These are phyloP conservation scores for Penicillium sp. DNA, from an alignment of 2,329 filamentous ascomycete genomes.

Conservation along the genomic window DNA sequence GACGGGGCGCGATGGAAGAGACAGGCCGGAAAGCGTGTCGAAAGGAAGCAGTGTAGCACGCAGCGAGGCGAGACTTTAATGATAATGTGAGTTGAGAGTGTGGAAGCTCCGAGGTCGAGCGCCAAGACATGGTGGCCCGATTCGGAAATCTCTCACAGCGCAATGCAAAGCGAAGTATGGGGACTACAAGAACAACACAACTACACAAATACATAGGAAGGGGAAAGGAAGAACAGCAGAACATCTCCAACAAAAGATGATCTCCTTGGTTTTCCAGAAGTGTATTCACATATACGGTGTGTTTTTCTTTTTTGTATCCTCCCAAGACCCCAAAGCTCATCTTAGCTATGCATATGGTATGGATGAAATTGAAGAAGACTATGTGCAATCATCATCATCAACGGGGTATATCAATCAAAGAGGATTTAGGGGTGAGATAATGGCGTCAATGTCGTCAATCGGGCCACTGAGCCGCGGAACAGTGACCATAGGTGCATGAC, in stretches of 20 bases:
- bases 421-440: conserved; percentile 9
- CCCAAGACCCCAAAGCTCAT: conserved; percentile 9
- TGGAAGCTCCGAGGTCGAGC: conserved; percentile 20
- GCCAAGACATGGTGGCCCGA: conserved; percentile 23
- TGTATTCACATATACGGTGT: conserved; percentile 22
- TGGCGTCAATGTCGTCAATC: conserved; percentile 21
- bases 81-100: conserved; percentile 4
- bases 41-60: conserved; percentile 7
- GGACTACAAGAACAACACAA: not conserved
- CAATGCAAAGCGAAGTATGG: not conserved
- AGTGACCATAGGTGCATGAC: not conserved
- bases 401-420: conserved; percentile 25
- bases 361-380: conserved; percentile 17
- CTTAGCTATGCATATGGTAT: conserved; percentile 23
- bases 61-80: conserved; percentile 2
- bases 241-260: conserved; percentile 1
- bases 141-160: conserved; percentile 19
- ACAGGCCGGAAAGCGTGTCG: not conserved
- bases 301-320: conserved; percentile 17
- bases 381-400: conserved; percentile 28
- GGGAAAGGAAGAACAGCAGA: not conserved
- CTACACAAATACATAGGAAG: too few species aligned
- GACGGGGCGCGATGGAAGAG: not conserved
- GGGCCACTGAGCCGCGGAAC: conserved; percentile 9
- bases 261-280: conserved; percentile 3